phyloP scores from a whole-genome alignment of 805 yeast genomes.

The Dipodascopsis uninucleata region DNA sequence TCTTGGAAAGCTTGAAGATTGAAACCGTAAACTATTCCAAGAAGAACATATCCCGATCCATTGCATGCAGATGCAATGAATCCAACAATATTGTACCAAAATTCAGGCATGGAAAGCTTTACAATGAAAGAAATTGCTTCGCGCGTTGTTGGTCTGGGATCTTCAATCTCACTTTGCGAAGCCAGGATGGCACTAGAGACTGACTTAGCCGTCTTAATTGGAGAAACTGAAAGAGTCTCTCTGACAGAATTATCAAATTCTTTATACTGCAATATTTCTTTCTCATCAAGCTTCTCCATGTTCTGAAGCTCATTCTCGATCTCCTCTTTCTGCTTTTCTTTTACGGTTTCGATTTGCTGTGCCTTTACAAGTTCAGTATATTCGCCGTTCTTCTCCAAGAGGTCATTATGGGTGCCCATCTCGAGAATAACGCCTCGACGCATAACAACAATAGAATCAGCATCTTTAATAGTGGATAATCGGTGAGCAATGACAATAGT shows the following conservation, averaged over 20 bases:
- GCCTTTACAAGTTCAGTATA: slow-evolving; percentile 34
- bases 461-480: slow-evolving; percentile 48
- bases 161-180: background rate
- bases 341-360: slow-evolving; percentile 28
- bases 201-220: slow-evolving; percentile 15
- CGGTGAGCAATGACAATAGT: slow-evolving; percentile 54
- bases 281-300: slow-evolving; percentile 9
- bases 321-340: slow-evolving; percentile 20
- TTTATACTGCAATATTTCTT: slow-evolving; percentile 4
- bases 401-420: slow-evolving; percentile 37
- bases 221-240: slow-evolving; percentile 3
- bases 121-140: slow-evolving; percentile 19
- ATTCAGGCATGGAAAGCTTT: slow-evolving; percentile 23
- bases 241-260: slow-evolving; percentile 5
- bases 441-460: slow-evolving; percentile 48
- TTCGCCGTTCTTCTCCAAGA: slow-evolving; percentile 30
- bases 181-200: background rate
- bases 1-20: slow-evolving; percentile 13
- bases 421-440: slow-evolving; percentile 44
- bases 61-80: slow-evolving; percentile 21
- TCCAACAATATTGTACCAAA: slow-evolving; percentile 16
- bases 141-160: slow-evolving; percentile 7
- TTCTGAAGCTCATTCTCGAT: slow-evolving; percentile 16
- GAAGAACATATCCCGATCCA: slow-evolving; percentile 25
- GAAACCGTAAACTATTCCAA: slow-evolving; percentile 22